Conservation (phyloP, 305 asterid species). For the Striga hermonthica region DNA sequence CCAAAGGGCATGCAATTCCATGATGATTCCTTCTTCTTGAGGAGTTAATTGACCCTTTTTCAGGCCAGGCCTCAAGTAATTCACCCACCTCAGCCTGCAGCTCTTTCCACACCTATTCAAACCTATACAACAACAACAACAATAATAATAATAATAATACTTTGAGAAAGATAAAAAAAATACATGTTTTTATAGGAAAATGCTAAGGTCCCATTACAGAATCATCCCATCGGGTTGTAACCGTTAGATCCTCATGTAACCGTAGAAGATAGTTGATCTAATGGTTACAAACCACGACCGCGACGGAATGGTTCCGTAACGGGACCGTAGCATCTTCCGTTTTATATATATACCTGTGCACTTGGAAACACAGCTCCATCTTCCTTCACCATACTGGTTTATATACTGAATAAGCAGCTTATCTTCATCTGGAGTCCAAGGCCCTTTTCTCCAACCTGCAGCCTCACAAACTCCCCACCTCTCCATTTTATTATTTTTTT, state of each 20-base stretch:
- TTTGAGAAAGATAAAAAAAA: no score
- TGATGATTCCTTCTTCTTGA: constrained; percentile 62
- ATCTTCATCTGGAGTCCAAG: constrained; percentile 86
- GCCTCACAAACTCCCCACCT: constrained; percentile 37
- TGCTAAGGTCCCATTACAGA: no score
- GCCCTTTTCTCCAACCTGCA: constrained; percentile 79
- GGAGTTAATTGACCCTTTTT: constrained; percentile 61
- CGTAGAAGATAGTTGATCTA: no score
- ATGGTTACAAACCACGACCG: no score
- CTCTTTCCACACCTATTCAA: constrained; percentile 69
- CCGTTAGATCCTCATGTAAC: no score
- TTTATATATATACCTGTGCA: constrained; percentile 53
- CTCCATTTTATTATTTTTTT: constrained; percentile 23
- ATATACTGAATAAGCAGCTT: constrained; percentile 54
- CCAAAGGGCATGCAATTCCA: constrained; percentile 68
- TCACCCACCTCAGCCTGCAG: constrained; percentile 74
- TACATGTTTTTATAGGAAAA: no score
- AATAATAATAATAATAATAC: no score
- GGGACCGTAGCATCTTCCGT: no score
- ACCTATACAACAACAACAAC: constrained; percentile 29
- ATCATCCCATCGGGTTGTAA: no score
- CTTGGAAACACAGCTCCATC: constrained; percentile 76
- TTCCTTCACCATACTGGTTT: constrained; percentile 64
- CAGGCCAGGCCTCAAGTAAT: constrained; percentile 66
- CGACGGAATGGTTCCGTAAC: no score